Percentiles rank a stretch among this genome's conserved stretches.
These are phyloP conservation scores for Saccharomycopsis oosterbeekiorum DNA, from an alignment of 805 yeast genomes.

Conservation along the genomic window DNA sequence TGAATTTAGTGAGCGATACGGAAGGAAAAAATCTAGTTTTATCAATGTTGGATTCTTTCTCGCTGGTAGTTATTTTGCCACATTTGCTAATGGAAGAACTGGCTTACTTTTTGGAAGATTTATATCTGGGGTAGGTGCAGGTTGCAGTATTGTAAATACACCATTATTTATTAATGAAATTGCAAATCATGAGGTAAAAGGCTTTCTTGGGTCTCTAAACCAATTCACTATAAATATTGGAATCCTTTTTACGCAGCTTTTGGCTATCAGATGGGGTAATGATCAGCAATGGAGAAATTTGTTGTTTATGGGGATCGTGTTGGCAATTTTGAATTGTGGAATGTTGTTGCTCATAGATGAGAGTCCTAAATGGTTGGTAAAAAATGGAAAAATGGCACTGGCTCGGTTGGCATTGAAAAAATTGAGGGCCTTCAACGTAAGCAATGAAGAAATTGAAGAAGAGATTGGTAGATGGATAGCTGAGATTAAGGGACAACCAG, in stretches of 20 bases:
- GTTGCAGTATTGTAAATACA: conserved; percentile 74
- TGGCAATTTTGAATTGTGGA: conserved; percentile 42
- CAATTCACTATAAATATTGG: conserved; percentile 84
- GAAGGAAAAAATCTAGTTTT: conserved; percentile 48
- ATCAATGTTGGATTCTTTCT: conserved; percentile 42
- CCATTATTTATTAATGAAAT: conserved; percentile 78
- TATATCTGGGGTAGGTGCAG: conserved; percentile 78
- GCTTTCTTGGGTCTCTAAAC: conserved; percentile 79
- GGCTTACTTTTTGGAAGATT: conserved; percentile 58
- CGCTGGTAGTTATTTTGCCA: conserved; percentile 56
- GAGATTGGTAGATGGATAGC: conserved; percentile 9
- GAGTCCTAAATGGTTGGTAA: conserved; percentile 75
- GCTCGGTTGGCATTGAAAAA: conserved; percentile 31
- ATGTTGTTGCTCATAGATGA: conserved; percentile 45
- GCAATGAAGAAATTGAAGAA: conserved; percentile 1
- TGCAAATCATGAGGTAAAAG: conserved; percentile 58
- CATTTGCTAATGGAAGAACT: conserved; percentile 34
- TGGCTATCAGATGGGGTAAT: conserved; percentile 63
- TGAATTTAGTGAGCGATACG: conserved; percentile 47
- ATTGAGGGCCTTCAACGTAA: conserved; percentile 24
- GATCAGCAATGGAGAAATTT: conserved; percentile 63
- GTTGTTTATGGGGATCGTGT: conserved; percentile 45
- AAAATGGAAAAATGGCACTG: conserved; percentile 34
- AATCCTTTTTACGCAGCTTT: conserved; percentile 65
- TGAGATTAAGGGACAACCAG: background rate